Conservation (phyloP, 169 alveolate genomes). For the Plasmodium inui region DNA sequence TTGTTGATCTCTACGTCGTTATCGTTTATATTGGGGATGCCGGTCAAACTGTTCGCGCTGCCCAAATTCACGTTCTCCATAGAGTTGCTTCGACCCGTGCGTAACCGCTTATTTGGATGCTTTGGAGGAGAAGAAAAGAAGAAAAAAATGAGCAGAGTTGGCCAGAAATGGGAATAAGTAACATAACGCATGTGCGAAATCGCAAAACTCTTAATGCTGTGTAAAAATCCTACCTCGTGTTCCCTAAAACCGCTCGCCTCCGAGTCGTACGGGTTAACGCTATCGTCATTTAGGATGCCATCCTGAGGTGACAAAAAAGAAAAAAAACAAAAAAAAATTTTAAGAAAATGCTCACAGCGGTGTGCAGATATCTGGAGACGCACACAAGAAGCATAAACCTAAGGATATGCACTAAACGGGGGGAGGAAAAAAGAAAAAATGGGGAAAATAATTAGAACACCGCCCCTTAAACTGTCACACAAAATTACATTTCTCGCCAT, state of each 20-base stretch:
- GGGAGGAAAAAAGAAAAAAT: neutral
- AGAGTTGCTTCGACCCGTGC: slow-evolving; percentile 3
- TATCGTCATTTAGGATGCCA: slow-evolving; percentile 6
- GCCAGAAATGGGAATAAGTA: neutral
- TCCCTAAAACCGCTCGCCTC: slow-evolving; percentile 18
- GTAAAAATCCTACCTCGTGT: slow-evolving; percentile 21
- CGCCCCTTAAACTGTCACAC: neutral
- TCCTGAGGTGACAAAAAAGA: slow-evolving; percentile 9
- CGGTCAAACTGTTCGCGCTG: slow-evolving; percentile 1
- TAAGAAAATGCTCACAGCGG: neutral
- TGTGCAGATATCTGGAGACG: neutral
- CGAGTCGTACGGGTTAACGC: slow-evolving; percentile 16
- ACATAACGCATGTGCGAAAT: neutral
- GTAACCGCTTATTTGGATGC: slow-evolving; percentile 48
- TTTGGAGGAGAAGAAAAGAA: slow-evolving; percentile 3
- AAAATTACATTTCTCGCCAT: slow-evolving; percentile 33
- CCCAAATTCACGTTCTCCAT: slow-evolving; percentile 10
- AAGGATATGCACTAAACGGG: neutral
- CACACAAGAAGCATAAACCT: neutral
- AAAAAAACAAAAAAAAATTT: neutral
- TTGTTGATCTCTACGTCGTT: slow-evolving; percentile 7
- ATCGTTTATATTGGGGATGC: neutral
- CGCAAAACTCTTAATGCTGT: neutral
- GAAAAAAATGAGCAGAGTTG: neutral
- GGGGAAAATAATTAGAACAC: neutral